These are phyloP conservation scores for Lumnitzera littorea DNA, from an alignment of 345 rosid species.

Conservation along the genomic window DNA sequence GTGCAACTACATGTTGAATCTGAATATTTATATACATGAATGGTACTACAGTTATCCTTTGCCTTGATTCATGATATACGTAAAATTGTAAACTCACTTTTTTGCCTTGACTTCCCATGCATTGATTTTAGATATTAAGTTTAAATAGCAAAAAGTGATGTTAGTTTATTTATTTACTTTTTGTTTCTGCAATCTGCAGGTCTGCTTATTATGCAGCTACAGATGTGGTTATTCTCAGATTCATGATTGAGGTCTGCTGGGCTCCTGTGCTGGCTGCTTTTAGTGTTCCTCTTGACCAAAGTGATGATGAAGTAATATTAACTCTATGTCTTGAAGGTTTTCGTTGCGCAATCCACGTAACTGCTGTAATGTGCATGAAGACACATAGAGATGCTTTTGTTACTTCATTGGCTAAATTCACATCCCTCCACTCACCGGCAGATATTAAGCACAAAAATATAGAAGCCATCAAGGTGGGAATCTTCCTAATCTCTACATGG, in stretches of 20 bases:
- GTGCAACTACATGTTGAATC: no score
- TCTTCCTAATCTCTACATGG: constrained; percentile 1
- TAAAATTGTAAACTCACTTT: no score
- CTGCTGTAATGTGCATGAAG: constrained; percentile 99
- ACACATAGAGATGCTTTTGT: constrained; percentile 99
- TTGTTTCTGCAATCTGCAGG: constrained; percentile 50
- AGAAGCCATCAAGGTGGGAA: constrained; percentile 81
- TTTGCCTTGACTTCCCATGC: no score
- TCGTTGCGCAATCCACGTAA: constrained; percentile 86
- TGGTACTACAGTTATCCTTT: no score
- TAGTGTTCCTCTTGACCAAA: constrained; percentile 98
- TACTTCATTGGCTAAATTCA: constrained; percentile 96
- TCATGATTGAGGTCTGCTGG: constrained; percentile 99
- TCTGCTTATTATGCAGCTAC: constrained; percentile 98
- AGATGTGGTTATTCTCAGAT: constrained; percentile 92
- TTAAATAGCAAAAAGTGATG: not conserved
- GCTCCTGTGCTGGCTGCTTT: constrained; percentile 99
- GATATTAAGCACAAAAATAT: constrained; percentile 92
- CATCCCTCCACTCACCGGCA: constrained; percentile 97
- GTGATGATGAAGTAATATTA: constrained; percentile 85
- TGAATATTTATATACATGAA: no score
- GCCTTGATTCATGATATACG: no score
- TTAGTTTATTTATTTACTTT: constrained; percentile 16
- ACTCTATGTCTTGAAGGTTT: constrained; percentile 92
- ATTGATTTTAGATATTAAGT: no score